Evolutionary conservation across 1,284 basidiomycete species (phyloP).

Genomic region (Mrakiaceae sp.): DNA sequence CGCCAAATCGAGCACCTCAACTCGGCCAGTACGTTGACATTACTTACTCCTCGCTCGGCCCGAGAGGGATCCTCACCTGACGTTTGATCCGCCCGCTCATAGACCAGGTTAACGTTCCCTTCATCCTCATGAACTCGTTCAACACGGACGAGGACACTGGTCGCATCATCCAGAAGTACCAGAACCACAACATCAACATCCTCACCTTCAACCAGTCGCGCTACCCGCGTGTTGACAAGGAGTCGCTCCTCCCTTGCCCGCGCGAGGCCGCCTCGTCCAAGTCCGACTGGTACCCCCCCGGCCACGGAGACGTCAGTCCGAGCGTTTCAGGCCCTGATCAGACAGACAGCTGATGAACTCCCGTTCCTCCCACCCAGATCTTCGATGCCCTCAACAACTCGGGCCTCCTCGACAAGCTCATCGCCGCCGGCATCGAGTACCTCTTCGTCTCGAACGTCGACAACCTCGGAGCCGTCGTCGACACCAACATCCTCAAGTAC

Average conservation of each 20-base stretch:
- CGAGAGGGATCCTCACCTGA: neutral
- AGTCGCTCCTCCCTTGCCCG: constrained; percentile 82
- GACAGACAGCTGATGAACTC: neutral
- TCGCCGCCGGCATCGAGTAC: constrained; percentile 95
- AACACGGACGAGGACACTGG: constrained; percentile 97
- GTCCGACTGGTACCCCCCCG: constrained; percentile 96
- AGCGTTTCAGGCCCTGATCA: neutral
- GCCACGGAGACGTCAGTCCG: constrained; percentile 68
- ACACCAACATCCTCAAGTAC: constrained; percentile 48
- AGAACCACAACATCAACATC: constrained; percentile 89
- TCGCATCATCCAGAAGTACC: constrained; percentile 99
- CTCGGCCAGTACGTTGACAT: constrained; percentile 22
- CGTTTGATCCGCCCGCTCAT: neutral
- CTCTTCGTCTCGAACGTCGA: constrained; percentile 99
- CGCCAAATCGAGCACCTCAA: constrained; percentile 84
- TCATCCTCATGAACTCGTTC: constrained; percentile 99
- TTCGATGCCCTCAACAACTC: constrained; percentile 91
- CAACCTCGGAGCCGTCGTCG: constrained; percentile 93
- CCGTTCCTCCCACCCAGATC: constrained; percentile 30
- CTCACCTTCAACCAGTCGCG: constrained; percentile 93
- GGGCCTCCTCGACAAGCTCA: constrained; percentile 87
- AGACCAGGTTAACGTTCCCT: constrained; percentile 67
- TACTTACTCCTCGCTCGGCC: neutral
- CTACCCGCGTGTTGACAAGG: constrained; percentile 95
- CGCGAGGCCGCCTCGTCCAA: constrained; percentile 81